phyloP scores from a whole-genome alignment of 768 basidiomycete genomes.

The Crepidotus variabilis region DNA sequence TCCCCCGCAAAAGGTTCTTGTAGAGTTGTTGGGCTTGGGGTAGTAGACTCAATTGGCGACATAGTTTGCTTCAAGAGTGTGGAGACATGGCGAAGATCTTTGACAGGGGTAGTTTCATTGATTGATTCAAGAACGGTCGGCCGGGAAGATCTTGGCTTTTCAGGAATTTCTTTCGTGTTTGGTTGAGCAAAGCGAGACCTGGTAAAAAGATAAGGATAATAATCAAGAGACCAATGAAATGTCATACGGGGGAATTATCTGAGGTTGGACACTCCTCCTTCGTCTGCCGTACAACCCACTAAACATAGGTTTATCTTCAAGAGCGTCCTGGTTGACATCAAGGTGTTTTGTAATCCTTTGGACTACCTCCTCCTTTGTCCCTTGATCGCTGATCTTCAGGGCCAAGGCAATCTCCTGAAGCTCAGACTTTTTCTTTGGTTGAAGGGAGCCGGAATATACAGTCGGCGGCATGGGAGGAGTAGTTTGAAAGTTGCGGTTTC shows the following conservation, averaged over 20 bases:
- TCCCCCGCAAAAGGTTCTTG: conserved; percentile 15
- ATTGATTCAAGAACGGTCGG: conserved; percentile 34
- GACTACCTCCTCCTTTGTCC: conserved; percentile 63
- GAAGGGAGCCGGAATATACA: conserved; percentile 49
- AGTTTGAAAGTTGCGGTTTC: conserved; percentile 14
- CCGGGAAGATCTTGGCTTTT: conserved; percentile 24
- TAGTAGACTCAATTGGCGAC: conserved; percentile 31
- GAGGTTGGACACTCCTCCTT: conserved; percentile 40
- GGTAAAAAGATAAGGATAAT: not conserved
- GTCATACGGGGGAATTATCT: conserved; percentile 6
- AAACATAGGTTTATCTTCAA: conserved; percentile 58
- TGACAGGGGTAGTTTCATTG: conserved; percentile 44
- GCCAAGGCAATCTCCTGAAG: conserved; percentile 58
- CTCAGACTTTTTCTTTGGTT: conserved; percentile 66
- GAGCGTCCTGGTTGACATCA: conserved; percentile 45
- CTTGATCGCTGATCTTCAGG: conserved; percentile 46
- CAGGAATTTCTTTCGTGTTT: conserved; percentile 4
- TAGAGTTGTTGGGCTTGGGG: conserved; percentile 8
- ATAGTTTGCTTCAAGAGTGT: conserved; percentile 44
- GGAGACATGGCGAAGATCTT: conserved; percentile 49
- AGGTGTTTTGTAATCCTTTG: conserved; percentile 61
- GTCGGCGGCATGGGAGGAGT: conserved; percentile 38
- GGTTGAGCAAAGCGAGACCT: conserved; percentile 11
- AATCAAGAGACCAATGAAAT: not conserved
- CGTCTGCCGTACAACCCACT: conserved; percentile 49